These are phyloP conservation scores for Fusarium setosum DNA, from an alignment of 2,329 filamentous ascomycete species.

Conservation along the genomic window DNA sequence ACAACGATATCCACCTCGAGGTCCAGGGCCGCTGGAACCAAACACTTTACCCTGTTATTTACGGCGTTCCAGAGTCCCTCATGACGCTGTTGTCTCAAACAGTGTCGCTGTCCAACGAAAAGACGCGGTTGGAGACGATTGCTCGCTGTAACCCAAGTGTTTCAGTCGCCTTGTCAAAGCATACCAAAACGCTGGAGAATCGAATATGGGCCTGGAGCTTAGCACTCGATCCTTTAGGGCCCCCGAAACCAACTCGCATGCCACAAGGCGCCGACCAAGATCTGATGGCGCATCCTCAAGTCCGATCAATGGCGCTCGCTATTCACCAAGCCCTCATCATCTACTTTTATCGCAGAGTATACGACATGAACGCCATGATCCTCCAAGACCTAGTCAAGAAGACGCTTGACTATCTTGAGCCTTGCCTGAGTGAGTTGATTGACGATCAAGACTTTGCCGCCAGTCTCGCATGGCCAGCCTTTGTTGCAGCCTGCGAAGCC, in stretches of 20 bases:
- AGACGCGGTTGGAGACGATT: slow-evolving; percentile 43
- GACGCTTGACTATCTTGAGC: slow-evolving; percentile 50
- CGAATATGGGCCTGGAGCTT: slow-evolving; percentile 47
- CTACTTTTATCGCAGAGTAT: slow-evolving; percentile 58
- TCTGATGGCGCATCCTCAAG: slow-evolving; percentile 34
- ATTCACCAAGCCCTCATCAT: slow-evolving; percentile 57
- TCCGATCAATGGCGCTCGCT: slow-evolving; percentile 42
- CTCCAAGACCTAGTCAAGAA: slow-evolving; percentile 52
- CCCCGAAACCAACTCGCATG: slow-evolving; percentile 11
- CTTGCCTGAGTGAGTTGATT: slow-evolving; percentile 46
- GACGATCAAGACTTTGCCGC: slow-evolving; percentile 51
- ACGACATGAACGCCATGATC: slow-evolving; percentile 50
- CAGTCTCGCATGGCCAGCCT: slow-evolving; percentile 55
- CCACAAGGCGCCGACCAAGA: slow-evolving; percentile 12
- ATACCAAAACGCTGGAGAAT: slow-evolving; percentile 47
- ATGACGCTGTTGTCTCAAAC: slow-evolving; percentile 55
- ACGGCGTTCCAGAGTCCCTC: slow-evolving; percentile 55
- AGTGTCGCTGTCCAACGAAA: slow-evolving; percentile 56
- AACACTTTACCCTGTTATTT: slow-evolving; percentile 58
- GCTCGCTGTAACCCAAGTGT: slow-evolving; percentile 36
- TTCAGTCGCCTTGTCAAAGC: slow-evolving; percentile 41
- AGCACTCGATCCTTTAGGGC: slow-evolving; percentile 6
- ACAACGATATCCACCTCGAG: slow-evolving; percentile 57
- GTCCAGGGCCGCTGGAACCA: slow-evolving; percentile 52
- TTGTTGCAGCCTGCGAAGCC: slow-evolving; percentile 57